Evolutionary conservation across 176 grass and related monocot species (phyloP).

Genomic region (Oropetium thomaeum): DNA sequence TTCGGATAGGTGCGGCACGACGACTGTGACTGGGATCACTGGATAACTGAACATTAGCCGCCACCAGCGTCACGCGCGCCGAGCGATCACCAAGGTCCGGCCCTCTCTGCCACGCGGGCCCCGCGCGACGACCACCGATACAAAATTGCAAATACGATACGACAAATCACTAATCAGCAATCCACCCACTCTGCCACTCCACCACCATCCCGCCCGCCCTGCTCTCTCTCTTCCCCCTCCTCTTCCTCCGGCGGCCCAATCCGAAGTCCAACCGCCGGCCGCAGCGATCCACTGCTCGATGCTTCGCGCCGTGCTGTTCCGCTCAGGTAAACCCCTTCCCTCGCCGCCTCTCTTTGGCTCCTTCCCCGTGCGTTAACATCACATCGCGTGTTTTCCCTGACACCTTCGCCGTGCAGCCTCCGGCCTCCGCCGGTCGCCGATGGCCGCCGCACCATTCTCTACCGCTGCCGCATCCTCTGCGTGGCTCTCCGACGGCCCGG

Average conservation of each 20-base stretch:
- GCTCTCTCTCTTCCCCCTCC: background rate
- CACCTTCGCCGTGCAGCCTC: conserved; percentile 38
- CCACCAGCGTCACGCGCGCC: background rate
- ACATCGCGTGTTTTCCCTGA: background rate
- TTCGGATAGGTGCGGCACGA: background rate
- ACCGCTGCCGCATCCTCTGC: conserved; percentile 36
- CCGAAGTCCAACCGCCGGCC: background rate
- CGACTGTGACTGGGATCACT: background rate
- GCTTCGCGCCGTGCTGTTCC: conserved; percentile 41
- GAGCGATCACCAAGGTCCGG: background rate
- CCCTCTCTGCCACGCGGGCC: background rate
- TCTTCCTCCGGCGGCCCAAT: conserved; percentile 2
- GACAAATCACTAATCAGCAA: background rate
- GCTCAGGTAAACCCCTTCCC: conserved; percentile 24
- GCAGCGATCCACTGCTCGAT: conserved; percentile 18
- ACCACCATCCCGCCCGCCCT: background rate
- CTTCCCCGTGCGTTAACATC: too few species aligned
- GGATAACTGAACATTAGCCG: too few species aligned
- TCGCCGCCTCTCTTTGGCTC: background rate
- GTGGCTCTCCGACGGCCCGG: conserved; percentile 39
- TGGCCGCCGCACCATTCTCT: conserved; percentile 48
- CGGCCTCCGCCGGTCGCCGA: conserved; percentile 51
- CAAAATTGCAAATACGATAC: background rate
- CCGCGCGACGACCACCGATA: background rate
- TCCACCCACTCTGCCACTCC: background rate